Conservation (phyloP, 768 basidiomycete genomes). For the Tulasnella sp. region DNA sequence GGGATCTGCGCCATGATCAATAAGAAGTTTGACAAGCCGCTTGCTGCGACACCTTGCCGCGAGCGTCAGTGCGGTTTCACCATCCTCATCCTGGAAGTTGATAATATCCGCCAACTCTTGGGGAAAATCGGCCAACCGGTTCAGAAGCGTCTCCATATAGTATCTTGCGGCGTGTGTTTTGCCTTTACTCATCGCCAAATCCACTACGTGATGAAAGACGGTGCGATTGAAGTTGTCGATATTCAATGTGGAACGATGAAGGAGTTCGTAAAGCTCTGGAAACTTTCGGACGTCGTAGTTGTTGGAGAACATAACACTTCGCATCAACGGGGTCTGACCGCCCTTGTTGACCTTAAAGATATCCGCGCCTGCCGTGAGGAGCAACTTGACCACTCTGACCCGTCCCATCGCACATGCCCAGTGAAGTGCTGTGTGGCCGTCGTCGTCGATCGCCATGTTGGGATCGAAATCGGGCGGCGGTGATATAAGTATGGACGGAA, state of each 20-base stretch:
- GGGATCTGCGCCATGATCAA: conserved; percentile 94
- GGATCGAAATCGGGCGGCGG: conserved; percentile 90
- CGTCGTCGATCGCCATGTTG: conserved; percentile 94
- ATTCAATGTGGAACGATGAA: conserved; percentile 97
- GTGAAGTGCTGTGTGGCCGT: conserved; percentile 91
- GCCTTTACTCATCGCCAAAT: conserved; percentile 93
- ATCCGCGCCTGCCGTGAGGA: conserved; percentile 89
- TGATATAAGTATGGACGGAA: conserved; percentile 74
- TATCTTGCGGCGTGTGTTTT: conserved; percentile 97
- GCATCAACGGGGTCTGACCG: conserved; percentile 96
- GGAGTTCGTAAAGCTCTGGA: conserved; percentile 88
- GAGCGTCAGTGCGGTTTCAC: conserved; percentile 94
- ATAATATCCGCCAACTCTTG: conserved; percentile 95
- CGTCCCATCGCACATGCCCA: conserved; percentile 99
- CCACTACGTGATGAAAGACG: conserved; percentile 95
- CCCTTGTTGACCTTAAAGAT: conserved; percentile 95
- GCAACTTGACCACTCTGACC: conserved; percentile 86
- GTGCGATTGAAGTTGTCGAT: conserved; percentile 97
- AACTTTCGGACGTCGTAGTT: conserved; percentile 99
- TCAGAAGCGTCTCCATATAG: conserved; percentile 95
- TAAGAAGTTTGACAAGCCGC: conserved; percentile 85
- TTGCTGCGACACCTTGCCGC: conserved; percentile 93
- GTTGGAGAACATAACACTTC: conserved; percentile 98
- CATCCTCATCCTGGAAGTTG: conserved; percentile 98
- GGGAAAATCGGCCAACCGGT: conserved; percentile 81